Conservation (phyloP, 2,329 filamentous ascomycete genomes). For the Aphanocladium album region DNA sequence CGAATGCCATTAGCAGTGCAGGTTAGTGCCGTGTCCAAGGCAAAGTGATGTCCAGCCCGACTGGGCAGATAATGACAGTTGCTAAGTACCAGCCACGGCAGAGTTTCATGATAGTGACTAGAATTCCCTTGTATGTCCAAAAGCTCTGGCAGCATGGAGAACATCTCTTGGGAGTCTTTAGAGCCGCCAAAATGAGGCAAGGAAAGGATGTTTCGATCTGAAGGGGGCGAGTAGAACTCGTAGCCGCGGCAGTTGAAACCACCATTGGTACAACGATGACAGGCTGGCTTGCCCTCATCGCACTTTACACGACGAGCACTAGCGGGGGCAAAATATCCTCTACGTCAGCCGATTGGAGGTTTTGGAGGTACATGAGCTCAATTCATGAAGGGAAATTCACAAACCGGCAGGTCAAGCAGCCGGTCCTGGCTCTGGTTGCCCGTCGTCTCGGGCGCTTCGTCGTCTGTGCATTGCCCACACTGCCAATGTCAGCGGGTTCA, state of each 20-base stretch:
- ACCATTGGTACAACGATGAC: not conserved
- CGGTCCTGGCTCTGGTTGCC: not conserved
- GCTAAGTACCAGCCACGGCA: not conserved
- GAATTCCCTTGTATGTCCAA: not conserved
- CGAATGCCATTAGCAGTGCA: not conserved
- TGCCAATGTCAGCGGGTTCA: not conserved
- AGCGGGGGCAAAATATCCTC: not conserved
- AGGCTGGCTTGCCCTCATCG: not conserved
- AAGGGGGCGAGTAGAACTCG: not conserved
- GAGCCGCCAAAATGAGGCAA: not conserved
- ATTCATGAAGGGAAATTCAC: not conserved
- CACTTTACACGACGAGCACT: not conserved
- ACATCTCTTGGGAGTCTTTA: not conserved
- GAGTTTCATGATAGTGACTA: not conserved
- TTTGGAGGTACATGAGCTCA: not conserved
- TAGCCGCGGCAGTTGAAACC: not conserved
- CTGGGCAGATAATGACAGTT: not conserved
- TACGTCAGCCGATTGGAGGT: not conserved
- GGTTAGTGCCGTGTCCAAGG: not conserved
- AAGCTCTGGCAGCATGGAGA: not conserved
- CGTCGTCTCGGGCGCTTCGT: not conserved
- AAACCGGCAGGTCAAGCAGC: not conserved
- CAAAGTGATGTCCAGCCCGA: not conserved
- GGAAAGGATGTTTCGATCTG: not conserved
- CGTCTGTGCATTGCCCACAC: not conserved